These are phyloP conservation scores for Sugiyamaella sp. DNA, from an alignment of 1,139 yeast species.

Conservation along the genomic window DNA sequence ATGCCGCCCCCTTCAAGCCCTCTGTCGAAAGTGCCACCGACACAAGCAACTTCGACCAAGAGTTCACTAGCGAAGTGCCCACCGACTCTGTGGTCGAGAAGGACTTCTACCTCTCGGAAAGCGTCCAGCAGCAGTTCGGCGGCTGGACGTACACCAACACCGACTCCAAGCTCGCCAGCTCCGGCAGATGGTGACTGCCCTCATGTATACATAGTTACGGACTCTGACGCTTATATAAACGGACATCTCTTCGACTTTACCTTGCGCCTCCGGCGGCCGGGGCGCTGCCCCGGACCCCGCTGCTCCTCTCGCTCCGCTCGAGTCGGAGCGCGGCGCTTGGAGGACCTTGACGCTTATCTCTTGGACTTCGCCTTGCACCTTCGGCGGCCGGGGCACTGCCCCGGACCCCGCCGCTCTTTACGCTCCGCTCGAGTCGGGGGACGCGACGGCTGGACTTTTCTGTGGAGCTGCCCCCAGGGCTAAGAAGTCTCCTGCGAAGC, in stretches of 20 bases:
- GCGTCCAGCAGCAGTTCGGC: conserved; percentile 95
- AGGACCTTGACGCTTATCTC: too few species aligned
- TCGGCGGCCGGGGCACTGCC: background rate
- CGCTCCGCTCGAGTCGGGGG: too few species aligned
- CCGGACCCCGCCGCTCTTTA: background rate
- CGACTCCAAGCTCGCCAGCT: conserved; percentile 34
- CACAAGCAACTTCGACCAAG: conserved; percentile 90
- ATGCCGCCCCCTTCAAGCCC: conserved; percentile 95
- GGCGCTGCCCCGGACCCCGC: background rate
- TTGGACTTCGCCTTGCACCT: too few species aligned
- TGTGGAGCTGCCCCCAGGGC: too few species aligned
- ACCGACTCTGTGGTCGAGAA: conserved; percentile 96
- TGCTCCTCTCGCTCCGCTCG: conserved; percentile 1
- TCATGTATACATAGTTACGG: conserved; percentile 15
- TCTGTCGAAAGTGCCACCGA: conserved; percentile 84
- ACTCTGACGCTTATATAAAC: conserved; percentile 5
- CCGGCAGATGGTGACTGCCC: conserved; percentile 30
- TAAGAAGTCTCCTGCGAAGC: background rate
- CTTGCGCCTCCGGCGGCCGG: background rate
- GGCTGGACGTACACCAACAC: conserved; percentile 93
- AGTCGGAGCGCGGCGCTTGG: too few species aligned
- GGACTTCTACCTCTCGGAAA: conserved; percentile 57
- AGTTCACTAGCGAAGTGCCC: conserved; percentile 90
- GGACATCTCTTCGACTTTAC: background rate
- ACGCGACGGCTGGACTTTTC: too few species aligned